phyloP scores from a whole-genome alignment of 1,284 basidiomycete species.

The Cerioporus squamosus region DNA sequence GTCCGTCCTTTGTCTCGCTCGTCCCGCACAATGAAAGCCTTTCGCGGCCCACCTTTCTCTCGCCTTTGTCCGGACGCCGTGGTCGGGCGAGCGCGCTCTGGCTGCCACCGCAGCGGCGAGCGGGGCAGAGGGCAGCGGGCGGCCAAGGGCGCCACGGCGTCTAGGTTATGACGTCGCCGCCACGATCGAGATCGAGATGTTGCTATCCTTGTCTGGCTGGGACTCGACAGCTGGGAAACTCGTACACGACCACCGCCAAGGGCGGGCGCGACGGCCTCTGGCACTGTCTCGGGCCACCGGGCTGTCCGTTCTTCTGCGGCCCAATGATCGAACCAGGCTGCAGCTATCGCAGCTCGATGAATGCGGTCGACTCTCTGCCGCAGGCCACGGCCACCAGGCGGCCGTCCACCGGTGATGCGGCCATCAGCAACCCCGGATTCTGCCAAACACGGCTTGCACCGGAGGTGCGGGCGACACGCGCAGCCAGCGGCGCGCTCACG shows the following conservation, averaged over 20 bases:
- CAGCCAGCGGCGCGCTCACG: neutral
- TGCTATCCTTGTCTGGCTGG: too few species aligned
- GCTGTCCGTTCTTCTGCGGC: too few species aligned
- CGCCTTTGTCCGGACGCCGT: too few species aligned
- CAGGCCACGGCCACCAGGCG: neutral
- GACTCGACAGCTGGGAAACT: neutral
- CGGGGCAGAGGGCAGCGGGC: too few species aligned
- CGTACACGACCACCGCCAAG: slow-evolving; percentile 13
- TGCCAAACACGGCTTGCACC: neutral
- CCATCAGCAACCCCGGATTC: neutral
- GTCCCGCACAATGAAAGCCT: neutral
- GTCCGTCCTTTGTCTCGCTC: neutral
- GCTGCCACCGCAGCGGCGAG: too few species aligned
- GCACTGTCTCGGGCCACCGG: too few species aligned
- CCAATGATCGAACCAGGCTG: too few species aligned
- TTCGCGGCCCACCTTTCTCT: neutral
- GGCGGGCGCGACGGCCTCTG: neutral
- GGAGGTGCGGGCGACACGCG: too few species aligned
- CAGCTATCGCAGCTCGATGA: too few species aligned
- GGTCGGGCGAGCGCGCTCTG: too few species aligned
- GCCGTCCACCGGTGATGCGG: neutral
- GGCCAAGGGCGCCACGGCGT: neutral
- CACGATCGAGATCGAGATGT: too few species aligned
- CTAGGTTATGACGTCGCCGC: slow-evolving; percentile 11
- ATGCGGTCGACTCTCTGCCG: too few species aligned